Evolutionary conservation across 1,284 basidiomycete species (phyloP).

Genomic region (Papiliotrema flavescens): DNA sequence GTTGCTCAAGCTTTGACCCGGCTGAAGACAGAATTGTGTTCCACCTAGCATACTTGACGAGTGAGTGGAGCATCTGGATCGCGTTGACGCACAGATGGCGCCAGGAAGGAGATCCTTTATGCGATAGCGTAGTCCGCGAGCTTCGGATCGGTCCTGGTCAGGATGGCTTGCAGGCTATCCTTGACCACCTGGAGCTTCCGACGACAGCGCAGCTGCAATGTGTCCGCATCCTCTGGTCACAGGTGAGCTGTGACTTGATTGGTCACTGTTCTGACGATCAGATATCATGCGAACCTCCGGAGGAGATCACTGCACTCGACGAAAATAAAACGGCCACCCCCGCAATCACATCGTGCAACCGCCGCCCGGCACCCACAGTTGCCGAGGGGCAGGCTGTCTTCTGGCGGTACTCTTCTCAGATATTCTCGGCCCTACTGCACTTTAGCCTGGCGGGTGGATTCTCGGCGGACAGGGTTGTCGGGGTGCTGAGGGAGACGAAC

Average conservation of each 20-base stretch:
- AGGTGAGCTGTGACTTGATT: slow-evolving; percentile 9
- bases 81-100: slow-evolving; percentile 14
- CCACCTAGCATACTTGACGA: slow-evolving; percentile 17
- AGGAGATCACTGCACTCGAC: neutral
- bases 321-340: neutral
- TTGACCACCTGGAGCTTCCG: slow-evolving; percentile 13
- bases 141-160: slow-evolving; percentile 17
- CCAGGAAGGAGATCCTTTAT: slow-evolving; percentile 17
- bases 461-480: slow-evolving; percentile 19
- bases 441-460: slow-evolving; percentile 25
- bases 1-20: neutral
- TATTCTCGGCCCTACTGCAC: slow-evolving; percentile 23
- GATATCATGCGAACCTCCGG: neutral
- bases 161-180: slow-evolving; percentile 17
- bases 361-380: slow-evolving; percentile 10
- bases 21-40: slow-evolving; percentile 10
- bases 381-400: slow-evolving; percentile 24
- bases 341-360: neutral
- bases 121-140: slow-evolving; percentile 15
- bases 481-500: slow-evolving; percentile 22
- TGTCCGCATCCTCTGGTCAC: slow-evolving; percentile 14
- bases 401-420: slow-evolving; percentile 23
- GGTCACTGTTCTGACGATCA: neutral
- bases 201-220: slow-evolving; percentile 6
- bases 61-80: slow-evolving; percentile 3